Conservation (phyloP, 2,329 filamentous ascomycete genomes). For the Periconia sp. region DNA sequence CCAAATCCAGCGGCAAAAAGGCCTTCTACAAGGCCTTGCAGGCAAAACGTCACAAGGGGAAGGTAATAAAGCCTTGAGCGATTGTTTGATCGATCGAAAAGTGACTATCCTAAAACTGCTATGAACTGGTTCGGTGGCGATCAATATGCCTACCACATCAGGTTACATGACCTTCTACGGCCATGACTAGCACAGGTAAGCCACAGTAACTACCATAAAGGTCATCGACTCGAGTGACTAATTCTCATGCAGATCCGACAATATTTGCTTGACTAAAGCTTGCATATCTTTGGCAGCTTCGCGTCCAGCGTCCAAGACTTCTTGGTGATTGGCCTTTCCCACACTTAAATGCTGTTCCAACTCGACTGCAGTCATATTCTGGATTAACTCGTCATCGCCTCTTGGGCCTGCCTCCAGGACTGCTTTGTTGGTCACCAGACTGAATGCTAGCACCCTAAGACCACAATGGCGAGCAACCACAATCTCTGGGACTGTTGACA, state of each 20-base stretch:
- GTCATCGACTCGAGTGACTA: background rate
- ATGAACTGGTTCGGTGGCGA: no score
- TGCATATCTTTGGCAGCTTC: slow-evolving; percentile 66
- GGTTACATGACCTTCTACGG: no score
- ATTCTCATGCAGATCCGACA: slow-evolving; percentile 42
- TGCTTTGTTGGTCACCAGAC: slow-evolving; percentile 66
- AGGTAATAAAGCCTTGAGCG: slow-evolving; percentile 38
- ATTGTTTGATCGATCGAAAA: background rate
- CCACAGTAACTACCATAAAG: background rate
- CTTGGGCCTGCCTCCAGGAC: slow-evolving; percentile 61
- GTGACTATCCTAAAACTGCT: background rate
- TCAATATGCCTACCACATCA: no score
- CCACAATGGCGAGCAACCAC: slow-evolving; percentile 65
- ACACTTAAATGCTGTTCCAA: slow-evolving; percentile 58
- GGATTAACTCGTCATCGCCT: slow-evolving; percentile 59
- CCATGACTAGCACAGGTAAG: background rate
- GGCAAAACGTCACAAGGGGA: slow-evolving; percentile 53
- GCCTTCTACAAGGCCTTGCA: slow-evolving; percentile 82
- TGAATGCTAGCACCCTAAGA: slow-evolving; percentile 65
- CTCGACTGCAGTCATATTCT: slow-evolving; percentile 52
- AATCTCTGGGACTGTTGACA: slow-evolving; percentile 71
- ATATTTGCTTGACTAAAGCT: slow-evolving; percentile 50
- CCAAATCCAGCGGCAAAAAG: slow-evolving; percentile 87
- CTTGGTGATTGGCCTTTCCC: slow-evolving; percentile 65
- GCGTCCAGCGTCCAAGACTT: slow-evolving; percentile 64